Evolutionary conservation across 164 flowering plant species (phyloP).

Genomic region (Saururus chinensis): DNA sequence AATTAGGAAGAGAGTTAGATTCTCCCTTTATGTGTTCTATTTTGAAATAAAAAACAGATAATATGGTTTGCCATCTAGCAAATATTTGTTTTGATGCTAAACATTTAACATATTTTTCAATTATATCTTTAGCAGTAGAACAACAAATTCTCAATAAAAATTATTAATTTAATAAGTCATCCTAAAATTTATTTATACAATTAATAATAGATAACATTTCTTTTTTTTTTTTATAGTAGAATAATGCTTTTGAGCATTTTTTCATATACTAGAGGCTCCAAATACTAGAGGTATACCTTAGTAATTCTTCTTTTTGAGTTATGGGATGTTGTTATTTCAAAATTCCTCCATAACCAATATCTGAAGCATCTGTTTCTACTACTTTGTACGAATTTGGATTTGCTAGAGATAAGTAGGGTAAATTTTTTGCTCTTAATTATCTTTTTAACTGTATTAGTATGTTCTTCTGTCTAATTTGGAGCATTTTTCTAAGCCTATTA

Average conservation of each 20-base stretch:
- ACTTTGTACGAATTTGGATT: neutral
- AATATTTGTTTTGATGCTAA: neutral
- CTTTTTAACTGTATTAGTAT: no score
- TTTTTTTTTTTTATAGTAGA: no score
- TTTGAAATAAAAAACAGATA: no score
- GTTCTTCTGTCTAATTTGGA: no score
- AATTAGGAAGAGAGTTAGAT: no score
- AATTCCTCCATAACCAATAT: neutral
- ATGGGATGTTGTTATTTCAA: neutral
- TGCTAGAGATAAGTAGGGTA: neutral
- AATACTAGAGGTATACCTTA: no score
- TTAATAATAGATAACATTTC: neutral
- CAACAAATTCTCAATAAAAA: neutral
- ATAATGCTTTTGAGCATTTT: neutral
- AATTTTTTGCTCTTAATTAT: neutral
- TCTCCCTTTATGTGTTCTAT: no score
- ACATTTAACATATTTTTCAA: neutral
- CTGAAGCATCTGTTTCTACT: no score
- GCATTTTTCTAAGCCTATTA: no score
- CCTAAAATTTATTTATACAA: neutral
- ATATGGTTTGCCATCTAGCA: no score
- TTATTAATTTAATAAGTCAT: neutral
- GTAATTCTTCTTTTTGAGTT: neutral
- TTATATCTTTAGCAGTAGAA: neutral
- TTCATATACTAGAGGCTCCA: neutral